Evolutionary conservation across 1,284 basidiomycete genomes (phyloP), one percentile per base, ranked within the genome.

Genomic region (Chondrostereum purpureum): DNA sequence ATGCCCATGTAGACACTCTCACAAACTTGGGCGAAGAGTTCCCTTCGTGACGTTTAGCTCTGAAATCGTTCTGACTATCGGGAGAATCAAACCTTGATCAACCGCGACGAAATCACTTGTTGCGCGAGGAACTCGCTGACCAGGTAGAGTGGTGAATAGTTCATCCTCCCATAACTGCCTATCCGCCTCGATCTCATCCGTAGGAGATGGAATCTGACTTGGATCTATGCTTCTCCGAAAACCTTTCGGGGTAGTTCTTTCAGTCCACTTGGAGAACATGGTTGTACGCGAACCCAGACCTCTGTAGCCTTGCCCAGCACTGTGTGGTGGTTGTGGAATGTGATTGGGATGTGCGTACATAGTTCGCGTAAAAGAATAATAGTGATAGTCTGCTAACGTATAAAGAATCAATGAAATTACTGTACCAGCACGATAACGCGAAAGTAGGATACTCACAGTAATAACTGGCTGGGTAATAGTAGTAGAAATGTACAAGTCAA

Each of bases 171-270:
- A 96, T 68, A 80, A 70, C 47, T 83, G 78, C 56, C 89, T 82
- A 71, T 98, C 95, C 16, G 77, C 68, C 56, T 94, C 88, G 52
- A 90, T 83, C 11, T 83, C 75, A 47, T 91, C 86, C 20, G 92
- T 83, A 11, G 92, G 89, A 5, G 92, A 93, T 4, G 96, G 96
- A 41, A 99, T 86, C 63, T 97, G 92, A 52, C 75, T 79, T 3
- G 89, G 85, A 61, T 97, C 91, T 56, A 99, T 93, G 52, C 86
- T 83, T 36, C 88, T 78, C 37, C 92, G 80, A 38, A 88, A 68
- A 48, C 88, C 87, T 85, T 55, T 11, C 39, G 20, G 13, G 20
- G 36, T 35, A 31, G n/a, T 8, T 8, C 8, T 31, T 8, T 8
- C 8, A 8, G 27, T 8, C 27, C 27, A 31, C 27, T 8, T 42